Conservation (phyloP, 2,329 filamentous ascomycete genomes). For the Torrubiella hemipterigena region DNA sequence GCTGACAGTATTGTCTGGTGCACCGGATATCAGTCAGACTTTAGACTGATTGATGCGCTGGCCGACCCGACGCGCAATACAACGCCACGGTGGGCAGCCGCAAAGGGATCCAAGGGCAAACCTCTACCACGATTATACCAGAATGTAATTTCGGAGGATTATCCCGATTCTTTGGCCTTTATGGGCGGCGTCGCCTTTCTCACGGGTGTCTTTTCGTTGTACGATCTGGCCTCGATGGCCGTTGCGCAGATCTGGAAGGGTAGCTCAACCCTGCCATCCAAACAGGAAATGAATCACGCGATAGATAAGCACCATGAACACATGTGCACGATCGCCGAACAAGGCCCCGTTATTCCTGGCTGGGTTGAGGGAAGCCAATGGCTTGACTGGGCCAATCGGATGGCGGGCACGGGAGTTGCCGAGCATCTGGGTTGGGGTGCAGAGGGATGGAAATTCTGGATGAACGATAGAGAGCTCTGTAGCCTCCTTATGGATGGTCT, state of each 20-base stretch:
- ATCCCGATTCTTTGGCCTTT: constrained; percentile 31
- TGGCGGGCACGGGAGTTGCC: constrained; percentile 26
- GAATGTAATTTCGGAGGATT: constrained; percentile 29
- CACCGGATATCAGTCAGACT: constrained; percentile 21
- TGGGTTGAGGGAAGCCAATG: constrained; percentile 21
- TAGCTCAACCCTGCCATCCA: constrained; percentile 21
- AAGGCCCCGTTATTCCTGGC: constrained; percentile 14
- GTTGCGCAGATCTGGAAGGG: constrained; percentile 31
- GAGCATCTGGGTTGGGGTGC: constrained; percentile 27
- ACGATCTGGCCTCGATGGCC: constrained; percentile 30
- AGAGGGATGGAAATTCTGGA: constrained; percentile 29
- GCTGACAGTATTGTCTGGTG: constrained; percentile 20
- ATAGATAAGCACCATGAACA: constrained; percentile 21
- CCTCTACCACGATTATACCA: constrained; percentile 25
- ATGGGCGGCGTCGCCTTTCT: constrained; percentile 23
- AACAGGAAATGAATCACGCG: constrained; percentile 20
- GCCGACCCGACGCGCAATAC: constrained; percentile 14
- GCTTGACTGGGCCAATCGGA: constrained; percentile 25
- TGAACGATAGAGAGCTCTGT: constrained; percentile 22
- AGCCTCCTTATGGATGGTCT: constrained; percentile 24
- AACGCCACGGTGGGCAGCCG: constrained; percentile 11
- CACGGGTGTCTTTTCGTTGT: constrained; percentile 20
- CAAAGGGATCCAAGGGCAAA: constrained; percentile 14
- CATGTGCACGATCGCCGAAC: constrained; percentile 15
- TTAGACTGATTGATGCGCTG: constrained; percentile 13